A percentile compares a stretch with the other conserved stretches of the same genome.
Evolutionary conservation across 352 stramenopile species (phyloP).

Genomic region (Phytophthora cryptogea): DNA sequence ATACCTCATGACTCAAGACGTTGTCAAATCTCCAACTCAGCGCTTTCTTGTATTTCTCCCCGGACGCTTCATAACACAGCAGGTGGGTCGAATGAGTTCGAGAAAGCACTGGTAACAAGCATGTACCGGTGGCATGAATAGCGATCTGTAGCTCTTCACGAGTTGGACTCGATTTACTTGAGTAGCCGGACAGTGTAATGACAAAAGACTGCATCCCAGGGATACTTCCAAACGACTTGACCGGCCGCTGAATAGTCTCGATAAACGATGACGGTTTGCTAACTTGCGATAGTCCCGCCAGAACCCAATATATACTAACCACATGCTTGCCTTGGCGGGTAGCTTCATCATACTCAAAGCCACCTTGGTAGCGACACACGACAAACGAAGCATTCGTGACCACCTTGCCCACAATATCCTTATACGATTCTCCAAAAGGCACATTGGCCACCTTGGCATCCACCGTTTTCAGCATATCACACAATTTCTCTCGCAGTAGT

Average conservation of each 20-base stretch:
- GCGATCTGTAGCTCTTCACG: slow-evolving; percentile 85
- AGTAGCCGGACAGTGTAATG: slow-evolving; percentile 86
- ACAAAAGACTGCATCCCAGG: slow-evolving; percentile 80
- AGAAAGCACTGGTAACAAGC: slow-evolving; percentile 82
- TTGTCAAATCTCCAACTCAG: slow-evolving; percentile 83
- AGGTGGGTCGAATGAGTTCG: slow-evolving; percentile 84
- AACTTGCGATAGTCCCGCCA: slow-evolving; percentile 50
- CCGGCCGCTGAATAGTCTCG: slow-evolving; percentile 59
- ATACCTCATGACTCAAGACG: slow-evolving; percentile 81
- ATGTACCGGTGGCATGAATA: slow-evolving; percentile 83
- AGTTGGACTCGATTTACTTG: slow-evolving; percentile 68
- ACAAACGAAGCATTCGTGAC: slow-evolving; percentile 82
- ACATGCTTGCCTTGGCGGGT: slow-evolving; percentile 69
- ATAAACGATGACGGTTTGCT: slow-evolving; percentile 43
- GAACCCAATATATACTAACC: slow-evolving; percentile 83
- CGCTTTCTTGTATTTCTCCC: slow-evolving; percentile 88
- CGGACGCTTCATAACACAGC: slow-evolving; percentile 73
- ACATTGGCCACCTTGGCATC: slow-evolving; percentile 85
- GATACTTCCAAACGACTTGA: slow-evolving; percentile 72
- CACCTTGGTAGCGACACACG: slow-evolving; percentile 79
- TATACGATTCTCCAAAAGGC: slow-evolving; percentile 65
- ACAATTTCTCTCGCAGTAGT: slow-evolving; percentile 61
- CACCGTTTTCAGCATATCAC: slow-evolving; percentile 65
- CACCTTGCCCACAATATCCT: slow-evolving; percentile 79
- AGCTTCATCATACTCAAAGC: slow-evolving; percentile 83